These are phyloP conservation scores for Triangularia setosa DNA, from an alignment of 2,329 filamentous ascomycete species.

Conservation along the genomic window DNA sequence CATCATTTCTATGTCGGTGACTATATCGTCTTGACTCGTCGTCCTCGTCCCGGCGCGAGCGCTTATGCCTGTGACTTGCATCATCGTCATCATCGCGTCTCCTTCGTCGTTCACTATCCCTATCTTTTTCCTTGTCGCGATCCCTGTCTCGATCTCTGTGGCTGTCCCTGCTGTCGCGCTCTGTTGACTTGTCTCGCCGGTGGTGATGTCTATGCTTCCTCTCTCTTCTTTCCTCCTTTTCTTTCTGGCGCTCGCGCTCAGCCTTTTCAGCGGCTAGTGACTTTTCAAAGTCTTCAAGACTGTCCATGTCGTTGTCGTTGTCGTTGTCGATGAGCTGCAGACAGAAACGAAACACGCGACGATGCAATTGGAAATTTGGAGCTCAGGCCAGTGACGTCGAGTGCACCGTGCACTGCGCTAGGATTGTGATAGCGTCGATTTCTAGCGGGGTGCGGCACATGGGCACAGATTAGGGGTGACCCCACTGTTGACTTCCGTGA, in stretches of 20 bases:
- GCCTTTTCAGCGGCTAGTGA: conserved; percentile 36
- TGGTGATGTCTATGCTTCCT: conserved; percentile 30
- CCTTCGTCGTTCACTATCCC: conserved; percentile 34
- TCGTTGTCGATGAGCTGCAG: not conserved
- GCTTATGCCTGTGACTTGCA: conserved; percentile 59
- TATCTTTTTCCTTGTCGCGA: conserved; percentile 28
- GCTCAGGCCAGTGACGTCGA: not conserved
- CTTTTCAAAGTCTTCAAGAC: conserved; percentile 37
- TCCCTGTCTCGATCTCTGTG: conserved; percentile 30
- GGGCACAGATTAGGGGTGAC: not conserved
- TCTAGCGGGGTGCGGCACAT: not conserved
- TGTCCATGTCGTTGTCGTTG: conserved; percentile 18
- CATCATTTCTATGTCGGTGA: conserved; percentile 42
- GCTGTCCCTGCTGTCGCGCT: conserved; percentile 25
- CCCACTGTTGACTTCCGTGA: not conserved
- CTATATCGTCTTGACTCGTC: conserved; percentile 42
- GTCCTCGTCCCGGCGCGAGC: conserved; percentile 54
- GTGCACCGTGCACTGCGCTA: not conserved
- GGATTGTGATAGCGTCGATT: not conserved
- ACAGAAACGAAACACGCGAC: not conserved
- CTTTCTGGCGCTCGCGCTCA: conserved; percentile 28
- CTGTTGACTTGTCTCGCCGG: conserved; percentile 30
- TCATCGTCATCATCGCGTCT: conserved; percentile 41
- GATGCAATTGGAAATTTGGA: not conserved
- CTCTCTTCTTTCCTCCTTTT: conserved; percentile 28